phyloP scores from a whole-genome alignment of 495 filamentous ascomycete species.

The Tuber brumale region DNA sequence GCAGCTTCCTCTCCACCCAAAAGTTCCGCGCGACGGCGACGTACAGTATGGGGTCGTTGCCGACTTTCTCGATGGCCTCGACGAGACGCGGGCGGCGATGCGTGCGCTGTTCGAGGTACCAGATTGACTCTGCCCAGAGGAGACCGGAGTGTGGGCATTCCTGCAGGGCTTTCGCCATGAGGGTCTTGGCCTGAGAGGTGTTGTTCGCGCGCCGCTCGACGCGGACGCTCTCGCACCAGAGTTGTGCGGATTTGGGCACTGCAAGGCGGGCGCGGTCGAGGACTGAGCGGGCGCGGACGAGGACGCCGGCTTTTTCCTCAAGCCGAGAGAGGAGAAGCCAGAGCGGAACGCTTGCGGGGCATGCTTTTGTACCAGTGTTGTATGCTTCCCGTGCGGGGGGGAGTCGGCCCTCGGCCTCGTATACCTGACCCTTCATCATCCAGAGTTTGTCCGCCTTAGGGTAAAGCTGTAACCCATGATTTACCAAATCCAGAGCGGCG shows the following conservation, averaged over 20 bases:
- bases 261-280: constrained; percentile 85
- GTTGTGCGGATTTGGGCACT: constrained; percentile 71
- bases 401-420: constrained; percentile 67
- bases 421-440: constrained; percentile 99
- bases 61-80: constrained; percentile 93
- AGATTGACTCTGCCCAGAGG: constrained; percentile 89
- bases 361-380: constrained; percentile 77
- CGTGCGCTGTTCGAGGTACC: constrained; percentile 83
- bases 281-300: constrained; percentile 85
- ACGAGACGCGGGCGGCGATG: constrained; percentile 83
- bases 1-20: constrained; percentile 71
- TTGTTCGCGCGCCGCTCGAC: constrained; percentile 88
- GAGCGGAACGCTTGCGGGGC: constrained; percentile 71
- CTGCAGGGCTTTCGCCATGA: constrained; percentile 89
- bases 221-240: constrained; percentile 87
- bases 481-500: constrained; percentile 75
- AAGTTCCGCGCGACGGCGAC: constrained; percentile 69
- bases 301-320: constrained; percentile 74
- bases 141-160: constrained; percentile 84
- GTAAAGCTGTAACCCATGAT: constrained; percentile 80
- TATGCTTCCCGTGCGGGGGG: constrained; percentile 89
- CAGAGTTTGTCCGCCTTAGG: constrained; percentile 81
- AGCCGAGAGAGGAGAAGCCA: constrained; percentile 83
- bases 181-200: constrained; percentile 68
- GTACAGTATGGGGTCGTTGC: constrained; percentile 82